Evolutionary conservation across 805 yeast genomes (phyloP), one percentile per base, ranked within the genome.

Genomic region (Pichia paraexigua): DNA sequence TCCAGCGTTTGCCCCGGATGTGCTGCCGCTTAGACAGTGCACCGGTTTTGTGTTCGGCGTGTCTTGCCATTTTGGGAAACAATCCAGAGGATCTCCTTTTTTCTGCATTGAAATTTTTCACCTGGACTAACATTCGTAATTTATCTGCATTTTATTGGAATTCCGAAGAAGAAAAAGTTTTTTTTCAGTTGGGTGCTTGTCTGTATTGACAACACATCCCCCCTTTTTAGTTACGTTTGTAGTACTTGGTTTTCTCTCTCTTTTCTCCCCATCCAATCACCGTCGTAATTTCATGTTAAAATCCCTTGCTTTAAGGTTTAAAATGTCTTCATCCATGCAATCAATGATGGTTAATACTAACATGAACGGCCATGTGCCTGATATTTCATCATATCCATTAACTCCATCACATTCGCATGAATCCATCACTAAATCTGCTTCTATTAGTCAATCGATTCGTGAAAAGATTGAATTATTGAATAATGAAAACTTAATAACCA

Each of bases 371-470:
- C 5, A 28, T 18, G 15, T 13, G 12, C 39, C 39, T 4, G 20
- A 4, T 15, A 40, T 17, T 17, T 40, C 8, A 20, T 18, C 50
- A 8, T 54, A 51, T 41, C 56, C 56, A 9, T 24, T 54, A 9
- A 46, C 54, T 4, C 56, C 56, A n/a, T 17, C 42, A 5, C 52
- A 41, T 5, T 54, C 56, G 2, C 13, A 25, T 41, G 46, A 37
- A 40, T 28, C 30, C 2, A 20, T 49, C 49, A 35, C 17, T n/a
- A 35, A 35, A 9, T 17, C 39, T 2, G 17, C 21, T 50, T 41
- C 53, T 43, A 45, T 48, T 54, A 43, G 58, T 51, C 43, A 46
- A 47, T 32, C 57, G n/a, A 45, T 51, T 45, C 24, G 42, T 48
- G 28, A 44, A 40, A 45, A 53, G 51, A 45, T 59, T n/a, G 39